Conservation (phyloP, 768 basidiomycete genomes). For the Kondoa subrosea region DNA sequence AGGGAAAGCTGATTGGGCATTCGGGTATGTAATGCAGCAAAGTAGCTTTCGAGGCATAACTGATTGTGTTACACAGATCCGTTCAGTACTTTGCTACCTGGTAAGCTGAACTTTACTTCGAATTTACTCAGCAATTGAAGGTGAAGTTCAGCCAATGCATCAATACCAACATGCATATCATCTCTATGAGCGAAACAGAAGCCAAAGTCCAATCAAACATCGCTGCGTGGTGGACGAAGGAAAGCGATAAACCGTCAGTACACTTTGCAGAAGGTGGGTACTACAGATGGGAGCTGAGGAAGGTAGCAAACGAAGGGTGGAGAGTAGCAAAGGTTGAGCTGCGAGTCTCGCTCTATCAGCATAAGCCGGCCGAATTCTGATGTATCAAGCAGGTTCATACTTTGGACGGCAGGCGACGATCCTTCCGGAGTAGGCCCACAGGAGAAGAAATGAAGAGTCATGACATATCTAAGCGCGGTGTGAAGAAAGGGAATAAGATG, state of each 20-base stretch:
- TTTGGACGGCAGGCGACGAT: background rate
- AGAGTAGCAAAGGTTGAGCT: background rate
- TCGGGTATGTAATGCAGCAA: background rate
- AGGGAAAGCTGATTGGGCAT: background rate
- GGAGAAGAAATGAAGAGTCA: no score
- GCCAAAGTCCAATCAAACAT: background rate
- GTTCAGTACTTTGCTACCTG: background rate
- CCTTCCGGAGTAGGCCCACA: background rate
- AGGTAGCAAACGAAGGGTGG: background rate
- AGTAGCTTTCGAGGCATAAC: background rate
- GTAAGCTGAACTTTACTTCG: background rate
- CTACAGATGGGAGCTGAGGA: background rate
- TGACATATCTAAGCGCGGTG: no score
- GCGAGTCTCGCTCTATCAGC: background rate
- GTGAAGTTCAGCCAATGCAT: background rate
- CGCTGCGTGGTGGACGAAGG: background rate
- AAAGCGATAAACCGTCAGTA: background rate
- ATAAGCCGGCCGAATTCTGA: background rate
- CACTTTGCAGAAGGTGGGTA: background rate
- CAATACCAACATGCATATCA: background rate
- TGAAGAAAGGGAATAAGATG: no score
- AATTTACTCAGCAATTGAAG: background rate
- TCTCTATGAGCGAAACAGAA: background rate
- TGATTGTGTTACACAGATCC: background rate
- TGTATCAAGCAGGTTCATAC: background rate